Base-by-base conservation (phyloP, 805 yeast genomes). In the Kluyveromyces nonfermentans region DNA sequence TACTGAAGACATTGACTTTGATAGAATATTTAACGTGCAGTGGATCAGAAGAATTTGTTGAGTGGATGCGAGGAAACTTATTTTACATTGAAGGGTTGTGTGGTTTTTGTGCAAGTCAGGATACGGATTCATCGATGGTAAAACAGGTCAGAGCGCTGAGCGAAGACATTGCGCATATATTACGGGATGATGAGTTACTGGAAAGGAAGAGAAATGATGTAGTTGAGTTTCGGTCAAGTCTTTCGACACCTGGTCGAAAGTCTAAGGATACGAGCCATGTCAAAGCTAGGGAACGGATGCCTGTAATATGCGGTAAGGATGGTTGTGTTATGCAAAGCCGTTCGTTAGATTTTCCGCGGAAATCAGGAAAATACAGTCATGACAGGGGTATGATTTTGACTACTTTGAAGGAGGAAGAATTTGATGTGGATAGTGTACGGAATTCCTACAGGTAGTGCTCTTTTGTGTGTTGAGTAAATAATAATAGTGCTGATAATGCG, bases 1-100 rank as follows among this genome's bases (percentile, higher is more conserved):
- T 75, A 0, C 52, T 76, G 42, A 79, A 78, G 54, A 68, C 77
- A 2, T 55, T 78, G 15, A 74, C 83, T 0, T 69, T 79, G 12
- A 62, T 77, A 2, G 64, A 73, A 28, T 78, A 74, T 46, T 52
- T 77, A 30, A 49, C 77, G 16, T 72, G 77, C 45, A 72, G 75
- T 33, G 84, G 84, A 0, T 74, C 82, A 0, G 56, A 54, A 21
- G 73, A 67, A 15, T 77, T 77, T 55, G 63, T 72, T 10, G 48
- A 59, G 5, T 77, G 82, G 78, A 50, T 70, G 46, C 64, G 64
- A 43, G 60, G 69, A 30, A 61, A 44, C 50, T 51, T 42, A 48
- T 54, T 35, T 46, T 48, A 45, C 50, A 57, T 43, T 41, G 55
- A 46, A 69, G 51, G 65, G 70, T 5, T 57, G 43, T 31, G 64